These are phyloP conservation scores for Globisporangium sylvaticum DNA, from an alignment of 352 stramenopile species.

Conservation along the genomic window DNA sequence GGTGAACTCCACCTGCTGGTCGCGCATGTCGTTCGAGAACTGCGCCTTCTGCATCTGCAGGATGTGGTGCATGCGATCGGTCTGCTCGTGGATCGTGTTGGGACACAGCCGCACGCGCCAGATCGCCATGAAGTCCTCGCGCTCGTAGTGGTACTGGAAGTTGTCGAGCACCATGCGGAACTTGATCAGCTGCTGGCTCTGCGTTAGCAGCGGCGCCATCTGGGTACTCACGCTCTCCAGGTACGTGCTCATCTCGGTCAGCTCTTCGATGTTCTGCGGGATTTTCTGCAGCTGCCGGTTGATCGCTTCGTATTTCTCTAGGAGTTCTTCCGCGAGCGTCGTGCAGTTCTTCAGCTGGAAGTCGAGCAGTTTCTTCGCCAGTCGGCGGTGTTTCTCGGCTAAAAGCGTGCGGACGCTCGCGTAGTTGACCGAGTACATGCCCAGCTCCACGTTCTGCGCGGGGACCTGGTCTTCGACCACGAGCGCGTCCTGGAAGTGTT, in stretches of 20 bases:
- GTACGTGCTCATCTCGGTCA: constrained; percentile 87
- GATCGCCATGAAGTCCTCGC: constrained; percentile 87
- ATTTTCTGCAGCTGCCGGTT: constrained; percentile 83
- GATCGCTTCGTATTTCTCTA: constrained; percentile 82
- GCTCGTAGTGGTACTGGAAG: constrained; percentile 84
- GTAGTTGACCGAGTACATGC: constrained; percentile 83
- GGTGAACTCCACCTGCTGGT: constrained; percentile 91
- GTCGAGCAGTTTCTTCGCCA: constrained; percentile 72
- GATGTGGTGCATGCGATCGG: constrained; percentile 78
- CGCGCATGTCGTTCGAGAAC: constrained; percentile 88
- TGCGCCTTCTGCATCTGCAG: constrained; percentile 79
- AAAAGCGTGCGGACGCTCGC: constrained; percentile 58
- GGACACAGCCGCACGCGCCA: constrained; percentile 87
- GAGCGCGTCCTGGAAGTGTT: constrained; percentile 59
- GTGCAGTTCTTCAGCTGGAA: constrained; percentile 77
- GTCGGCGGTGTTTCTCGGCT: constrained; percentile 71
- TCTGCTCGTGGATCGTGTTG: constrained; percentile 85
- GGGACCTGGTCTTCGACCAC: constrained; percentile 58
- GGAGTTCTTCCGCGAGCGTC: constrained; percentile 60
- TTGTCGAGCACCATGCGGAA: constrained; percentile 73
- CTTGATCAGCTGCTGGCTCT: constrained; percentile 78
- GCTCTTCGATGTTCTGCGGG: constrained; percentile 90
- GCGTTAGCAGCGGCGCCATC: constrained; percentile 57
- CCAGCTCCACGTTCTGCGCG: constrained; percentile 63
- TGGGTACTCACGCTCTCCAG: constrained; percentile 67